phyloP scores from a whole-genome alignment of 805 yeast genomes.

The Ogataea neopini region DNA sequence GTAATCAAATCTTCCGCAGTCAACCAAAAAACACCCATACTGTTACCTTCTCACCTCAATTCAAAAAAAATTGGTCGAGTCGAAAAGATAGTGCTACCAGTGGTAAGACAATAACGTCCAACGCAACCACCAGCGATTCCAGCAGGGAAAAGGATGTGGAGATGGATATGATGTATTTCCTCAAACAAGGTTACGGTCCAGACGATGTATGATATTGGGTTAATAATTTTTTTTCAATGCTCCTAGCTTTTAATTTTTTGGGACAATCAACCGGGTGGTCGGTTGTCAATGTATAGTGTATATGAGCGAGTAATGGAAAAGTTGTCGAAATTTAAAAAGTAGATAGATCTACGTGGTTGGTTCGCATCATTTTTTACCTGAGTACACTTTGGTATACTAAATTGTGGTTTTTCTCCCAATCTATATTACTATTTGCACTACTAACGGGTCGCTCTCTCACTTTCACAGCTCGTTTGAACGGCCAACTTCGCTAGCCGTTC shows the following conservation, averaged over 20 bases:
- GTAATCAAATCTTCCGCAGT: not conserved
- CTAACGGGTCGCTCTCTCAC: not conserved
- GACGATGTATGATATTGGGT: not conserved
- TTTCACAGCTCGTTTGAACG: too few relatives aligned
- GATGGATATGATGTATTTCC: slow-evolving; percentile 27
- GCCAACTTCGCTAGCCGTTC: too few relatives aligned
- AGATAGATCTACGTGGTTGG: too few relatives aligned
- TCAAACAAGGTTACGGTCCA: slow-evolving; percentile 19
- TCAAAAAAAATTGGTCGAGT: slow-evolving; percentile 14
- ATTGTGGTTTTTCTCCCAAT: not conserved
- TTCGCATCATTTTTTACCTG: too few relatives aligned
- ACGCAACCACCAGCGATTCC: slow-evolving; percentile 10
- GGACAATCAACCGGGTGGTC: too few relatives aligned
- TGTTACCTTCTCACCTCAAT: slow-evolving; percentile 6
- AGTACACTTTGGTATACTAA: too few relatives aligned
- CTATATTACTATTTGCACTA: not conserved
- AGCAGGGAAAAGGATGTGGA: slow-evolving; percentile 21
- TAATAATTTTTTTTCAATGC: not conserved
- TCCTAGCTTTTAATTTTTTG: not conserved
- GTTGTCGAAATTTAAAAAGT: too few relatives aligned
- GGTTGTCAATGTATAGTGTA: not conserved
- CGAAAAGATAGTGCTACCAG: slow-evolving; percentile 24
- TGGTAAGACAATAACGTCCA: slow-evolving; percentile 16
- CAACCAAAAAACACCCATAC: slow-evolving; percentile 2
- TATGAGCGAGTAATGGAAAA: not conserved